Base-by-base conservation (phyloP, 306 rosid genomes). In the Quercus robur region DNA sequence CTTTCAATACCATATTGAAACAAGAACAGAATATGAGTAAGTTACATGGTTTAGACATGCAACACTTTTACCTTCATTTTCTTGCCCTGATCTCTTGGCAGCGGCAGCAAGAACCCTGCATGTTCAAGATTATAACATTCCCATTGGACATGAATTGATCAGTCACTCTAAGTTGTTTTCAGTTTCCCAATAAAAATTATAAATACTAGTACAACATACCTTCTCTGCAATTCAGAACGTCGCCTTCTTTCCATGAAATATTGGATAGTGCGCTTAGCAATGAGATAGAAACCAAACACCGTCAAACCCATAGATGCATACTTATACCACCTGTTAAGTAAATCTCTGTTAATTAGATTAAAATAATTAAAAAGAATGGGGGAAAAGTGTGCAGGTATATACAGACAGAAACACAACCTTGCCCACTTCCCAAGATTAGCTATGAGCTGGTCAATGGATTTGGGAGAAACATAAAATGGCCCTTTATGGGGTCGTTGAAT, bases 51-150 rank as follows among this genome's bases (percentile, higher is more conserved):
- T 30, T 10, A 71, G 54, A 68, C 46, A 28, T 21, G 56, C 52
- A 20, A 56, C 44, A 77, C 81, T 70, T 38, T 31, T 86, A 95
- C 99, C 93, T 87, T 88, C 97, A 88, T 73, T 78, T 69, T 88
- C 96, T 81, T 87, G 88, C 75, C 89, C 91, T 5, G 93, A 84
- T 86, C 87, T 87, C 83, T 89, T 95, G 62, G 98, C 91, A 79
- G 99, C 98, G 5, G 99, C 99, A 76, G 97, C 97, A 52, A 93
- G 93, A 86, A 95, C 99, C 92, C 99, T 95, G 87, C 82, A 87
- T 20, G 61, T 33, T 87, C 82, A 82, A 78, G 71, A 67, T 66
- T 46, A 30, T 84, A 20, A 57, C 21, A 49, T 20, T 23, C 78
- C 61, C 71, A 54, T 44, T 49, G 56, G 71, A 55, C 68, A 33